Percentiles rank a stretch among this genome's conserved stretches.
These are phyloP conservation scores for Scedosporium boydii DNA, from an alignment of 2,329 filamentous ascomycete genomes.

Conservation along the genomic window DNA sequence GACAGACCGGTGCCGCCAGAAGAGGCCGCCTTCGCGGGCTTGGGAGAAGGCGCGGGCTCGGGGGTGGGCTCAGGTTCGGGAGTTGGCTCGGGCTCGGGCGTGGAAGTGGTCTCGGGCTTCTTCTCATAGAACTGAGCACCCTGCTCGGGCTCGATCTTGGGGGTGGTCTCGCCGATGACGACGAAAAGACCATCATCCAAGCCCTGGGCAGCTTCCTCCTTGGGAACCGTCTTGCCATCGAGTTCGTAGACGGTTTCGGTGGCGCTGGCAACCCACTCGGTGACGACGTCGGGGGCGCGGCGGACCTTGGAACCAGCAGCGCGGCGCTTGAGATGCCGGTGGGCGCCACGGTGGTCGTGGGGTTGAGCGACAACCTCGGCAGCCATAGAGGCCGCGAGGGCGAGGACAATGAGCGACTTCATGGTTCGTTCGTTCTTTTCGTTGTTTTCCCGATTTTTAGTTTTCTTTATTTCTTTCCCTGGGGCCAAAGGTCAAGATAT, in stretches of 20 bases:
- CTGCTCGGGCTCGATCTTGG: conserved; percentile 31
- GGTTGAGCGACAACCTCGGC: conserved; percentile 47
- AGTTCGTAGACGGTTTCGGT: conserved; percentile 65
- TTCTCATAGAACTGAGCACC: conserved; percentile 44
- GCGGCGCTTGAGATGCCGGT: conserved; percentile 41
- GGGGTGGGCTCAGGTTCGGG: conserved; percentile 12
- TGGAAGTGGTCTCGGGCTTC: conserved; percentile 25
- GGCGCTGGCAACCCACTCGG: conserved; percentile 47
- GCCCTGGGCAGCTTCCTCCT: conserved; percentile 59
- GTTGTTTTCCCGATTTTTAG: background rate
- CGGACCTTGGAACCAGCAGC: conserved; percentile 35
- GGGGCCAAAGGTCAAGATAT: background rate
- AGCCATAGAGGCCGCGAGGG: conserved; percentile 43
- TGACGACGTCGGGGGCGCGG: conserved; percentile 33
- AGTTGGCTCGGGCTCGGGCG: conserved; percentile 19
- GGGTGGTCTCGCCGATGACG: conserved; percentile 49
- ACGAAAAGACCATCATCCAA: conserved; percentile 63
- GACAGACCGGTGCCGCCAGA: conserved; percentile 44
- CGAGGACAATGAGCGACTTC: conserved; percentile 39
- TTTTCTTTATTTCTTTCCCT: background rate
- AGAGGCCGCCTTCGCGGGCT: conserved; percentile 11
- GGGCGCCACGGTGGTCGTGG: conserved; percentile 50
- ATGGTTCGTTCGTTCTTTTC: conserved; percentile 20
- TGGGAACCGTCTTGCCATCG: conserved; percentile 51
- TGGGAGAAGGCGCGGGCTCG: conserved; percentile 14